phyloP scores from a whole-genome alignment of 2,329 filamentous ascomycete genomes.

The Paraphoma chrysanthemicola region DNA sequence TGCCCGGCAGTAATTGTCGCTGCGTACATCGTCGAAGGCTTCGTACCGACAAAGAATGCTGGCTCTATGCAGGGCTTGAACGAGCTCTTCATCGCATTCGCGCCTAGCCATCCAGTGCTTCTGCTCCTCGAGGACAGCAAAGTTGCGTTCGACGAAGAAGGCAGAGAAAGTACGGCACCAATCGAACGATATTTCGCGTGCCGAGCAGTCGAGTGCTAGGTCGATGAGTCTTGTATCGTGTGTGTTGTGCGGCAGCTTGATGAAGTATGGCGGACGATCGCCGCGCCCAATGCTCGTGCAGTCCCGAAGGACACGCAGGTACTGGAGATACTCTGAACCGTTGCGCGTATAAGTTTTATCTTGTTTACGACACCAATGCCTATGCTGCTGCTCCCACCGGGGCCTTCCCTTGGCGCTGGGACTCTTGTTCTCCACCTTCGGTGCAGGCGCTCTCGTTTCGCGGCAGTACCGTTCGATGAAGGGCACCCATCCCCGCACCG shows the following conservation, averaged over 20 bases:
- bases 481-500: slow-evolving; percentile 26
- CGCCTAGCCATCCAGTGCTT: not conserved
- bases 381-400: too few relatives aligned
- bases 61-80: not conserved
- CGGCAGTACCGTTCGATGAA: slow-evolving; percentile 23
- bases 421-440: slow-evolving; percentile 11
- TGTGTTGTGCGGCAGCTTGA: slow-evolving; percentile 16
- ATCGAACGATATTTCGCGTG: slow-evolving; percentile 22
- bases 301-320: slow-evolving; percentile 9
- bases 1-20: slow-evolving; percentile 8
- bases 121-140: slow-evolving; percentile 5
- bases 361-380: slow-evolving; percentile 1
- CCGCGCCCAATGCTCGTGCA: slow-evolving; percentile 24
- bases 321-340: too few relatives aligned
- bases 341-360: too few relatives aligned
- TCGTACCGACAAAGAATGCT: not conserved
- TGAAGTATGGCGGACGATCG: slow-evolving; percentile 24
- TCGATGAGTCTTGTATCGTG: slow-evolving; percentile 26
- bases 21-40: not conserved
- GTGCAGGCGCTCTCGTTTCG: slow-evolving; percentile 12
- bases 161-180: slow-evolving; percentile 19
- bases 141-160: slow-evolving; percentile 24
- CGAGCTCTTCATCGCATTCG: slow-evolving; percentile 15
- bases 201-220: slow-evolving; percentile 17
- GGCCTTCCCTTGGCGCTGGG: too few relatives aligned